A percentile compares a stretch with the other conserved stretches of the same genome.
These are phyloP conservation scores for Paraphaeosphaeria minitans DNA, from an alignment of 2,329 filamentous ascomycete species.

Conservation along the genomic window DNA sequence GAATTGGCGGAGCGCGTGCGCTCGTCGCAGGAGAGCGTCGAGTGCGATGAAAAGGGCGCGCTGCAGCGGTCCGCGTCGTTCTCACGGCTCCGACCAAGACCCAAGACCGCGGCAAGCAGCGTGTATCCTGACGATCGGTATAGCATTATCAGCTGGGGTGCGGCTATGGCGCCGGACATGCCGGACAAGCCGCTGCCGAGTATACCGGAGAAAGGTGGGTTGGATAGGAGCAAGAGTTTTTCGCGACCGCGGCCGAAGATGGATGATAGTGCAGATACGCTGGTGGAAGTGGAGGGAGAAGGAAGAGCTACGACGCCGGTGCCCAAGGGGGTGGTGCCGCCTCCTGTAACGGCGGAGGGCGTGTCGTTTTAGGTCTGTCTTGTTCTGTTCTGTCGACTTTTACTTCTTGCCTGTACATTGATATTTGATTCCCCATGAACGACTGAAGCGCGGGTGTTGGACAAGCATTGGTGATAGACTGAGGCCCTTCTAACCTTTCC, in stretches of 20 bases:
- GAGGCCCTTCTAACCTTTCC: conserved; percentile 10
- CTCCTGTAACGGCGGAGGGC: conserved; percentile 10
- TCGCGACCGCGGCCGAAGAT: conserved; percentile 9
- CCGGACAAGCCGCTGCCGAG: conserved; percentile 11
- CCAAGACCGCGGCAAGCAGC: conserved; percentile 13
- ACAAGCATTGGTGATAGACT: background rate
- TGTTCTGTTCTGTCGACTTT: background rate
- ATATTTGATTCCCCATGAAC: conserved; percentile 6
- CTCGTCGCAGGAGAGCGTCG: conserved; percentile 5
- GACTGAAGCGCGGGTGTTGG: conserved; percentile 13
- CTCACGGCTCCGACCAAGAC: conserved; percentile 8
- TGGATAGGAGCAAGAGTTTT: conserved; percentile 11
- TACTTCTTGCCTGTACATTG: background rate
- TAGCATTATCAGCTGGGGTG: conserved; percentile 13
- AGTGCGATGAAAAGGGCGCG: conserved; percentile 7
- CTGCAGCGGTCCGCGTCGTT: conserved; percentile 14
- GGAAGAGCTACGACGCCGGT: background rate
- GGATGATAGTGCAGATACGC: conserved; percentile 6
- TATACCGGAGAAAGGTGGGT: conserved; percentile 5
- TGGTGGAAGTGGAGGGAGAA: conserved; percentile 5
- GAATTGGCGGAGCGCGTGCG: background rate
- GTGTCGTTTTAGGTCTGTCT: background rate
- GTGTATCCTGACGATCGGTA: conserved; percentile 5
- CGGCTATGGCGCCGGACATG: conserved; percentile 4
- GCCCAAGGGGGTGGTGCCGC: conserved; percentile 1